Percentiles rank a stretch among this genome's conserved stretches.
Evolutionary conservation across 495 filamentous ascomycete genomes (phyloP).

Genomic region (Penicillium desertorum): DNA sequence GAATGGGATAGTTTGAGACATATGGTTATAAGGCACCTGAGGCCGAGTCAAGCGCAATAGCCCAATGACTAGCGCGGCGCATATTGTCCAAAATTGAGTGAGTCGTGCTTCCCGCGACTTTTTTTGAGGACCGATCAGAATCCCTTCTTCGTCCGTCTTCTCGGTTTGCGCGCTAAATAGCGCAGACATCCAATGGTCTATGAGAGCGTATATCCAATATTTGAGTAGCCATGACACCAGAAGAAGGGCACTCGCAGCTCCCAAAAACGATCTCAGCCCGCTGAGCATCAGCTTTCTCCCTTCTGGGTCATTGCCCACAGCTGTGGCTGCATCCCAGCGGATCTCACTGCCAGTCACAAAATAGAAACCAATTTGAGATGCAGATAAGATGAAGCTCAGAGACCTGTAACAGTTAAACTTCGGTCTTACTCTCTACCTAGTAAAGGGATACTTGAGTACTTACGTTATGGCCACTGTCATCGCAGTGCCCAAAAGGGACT

Average conservation of each 20-base stretch:
- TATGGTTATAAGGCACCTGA: slow-evolving; percentile 27
- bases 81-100: slow-evolving; percentile 15
- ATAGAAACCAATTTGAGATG: slow-evolving; percentile 29
- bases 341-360: slow-evolving; percentile 29
- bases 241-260: slow-evolving; percentile 13
- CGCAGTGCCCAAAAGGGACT: slow-evolving; percentile 9
- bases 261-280: slow-evolving; percentile 25
- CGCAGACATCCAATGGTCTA: slow-evolving; percentile 18
- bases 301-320: slow-evolving; percentile 25
- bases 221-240: slow-evolving; percentile 18
- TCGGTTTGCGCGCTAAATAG: slow-evolving; percentile 2
- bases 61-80: slow-evolving; percentile 2
- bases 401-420: slow-evolving; percentile 8
- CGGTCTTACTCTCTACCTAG: neutral
- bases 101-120: neutral
- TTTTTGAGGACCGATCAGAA: neutral
- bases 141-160: slow-evolving; percentile 10
- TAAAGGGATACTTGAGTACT: neutral
- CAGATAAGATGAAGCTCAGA: slow-evolving; percentile 18
- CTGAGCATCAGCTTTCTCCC: slow-evolving; percentile 28
- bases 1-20: slow-evolving; percentile 29
- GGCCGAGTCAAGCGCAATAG: slow-evolving; percentile 22
- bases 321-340: slow-evolving; percentile 29
- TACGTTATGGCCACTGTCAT: slow-evolving; percentile 14
- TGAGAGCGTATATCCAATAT: slow-evolving; percentile 9